phyloP scores from a whole-genome alignment of 768 basidiomycete genomes.

The Coprinopsis cinerea region DNA sequence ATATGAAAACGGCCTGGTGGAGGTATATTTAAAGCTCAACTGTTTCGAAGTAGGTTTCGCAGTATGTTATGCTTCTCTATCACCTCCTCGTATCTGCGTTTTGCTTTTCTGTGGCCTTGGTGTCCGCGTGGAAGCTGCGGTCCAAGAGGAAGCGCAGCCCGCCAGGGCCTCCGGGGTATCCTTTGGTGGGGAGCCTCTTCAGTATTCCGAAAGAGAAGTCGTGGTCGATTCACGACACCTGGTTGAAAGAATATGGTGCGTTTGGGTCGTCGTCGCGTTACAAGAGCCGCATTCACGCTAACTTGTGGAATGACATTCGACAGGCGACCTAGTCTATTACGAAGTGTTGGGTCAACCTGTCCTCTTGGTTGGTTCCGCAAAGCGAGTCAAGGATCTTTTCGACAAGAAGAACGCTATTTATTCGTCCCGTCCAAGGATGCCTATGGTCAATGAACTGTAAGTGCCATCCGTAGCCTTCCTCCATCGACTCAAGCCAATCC shows the following conservation, averaged over 20 bases:
- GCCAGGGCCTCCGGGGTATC: constrained; percentile 13
- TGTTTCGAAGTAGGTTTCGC: background rate
- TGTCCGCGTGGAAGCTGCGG: background rate
- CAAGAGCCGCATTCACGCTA: background rate
- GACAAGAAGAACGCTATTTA: constrained; percentile 50
- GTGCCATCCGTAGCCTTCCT: constrained; percentile 11
- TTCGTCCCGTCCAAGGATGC: constrained; percentile 40
- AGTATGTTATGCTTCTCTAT: background rate
- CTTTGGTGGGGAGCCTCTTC: constrained; percentile 16
- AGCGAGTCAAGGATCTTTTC: constrained; percentile 42
- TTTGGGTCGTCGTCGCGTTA: background rate
- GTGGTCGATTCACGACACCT: constrained; percentile 15
- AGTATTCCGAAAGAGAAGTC: constrained; percentile 12
- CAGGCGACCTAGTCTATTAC: constrained; percentile 51
- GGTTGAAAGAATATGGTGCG: constrained; percentile 16
- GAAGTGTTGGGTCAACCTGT: constrained; percentile 33
- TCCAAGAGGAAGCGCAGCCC: background rate
- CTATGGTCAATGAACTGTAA: constrained; percentile 47
- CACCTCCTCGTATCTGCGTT: background rate
- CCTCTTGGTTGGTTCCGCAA: constrained; percentile 20
- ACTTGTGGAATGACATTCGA: background rate
- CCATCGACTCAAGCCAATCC: background rate
- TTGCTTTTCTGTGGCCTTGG: background rate
- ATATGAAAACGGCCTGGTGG: background rate
- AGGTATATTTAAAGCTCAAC: background rate